A percentile compares a stretch with the other conserved stretches of the same genome.
phyloP scores from a whole-genome alignment of 2,329 filamentous ascomycete species.

The Peltaster fructicola region DNA sequence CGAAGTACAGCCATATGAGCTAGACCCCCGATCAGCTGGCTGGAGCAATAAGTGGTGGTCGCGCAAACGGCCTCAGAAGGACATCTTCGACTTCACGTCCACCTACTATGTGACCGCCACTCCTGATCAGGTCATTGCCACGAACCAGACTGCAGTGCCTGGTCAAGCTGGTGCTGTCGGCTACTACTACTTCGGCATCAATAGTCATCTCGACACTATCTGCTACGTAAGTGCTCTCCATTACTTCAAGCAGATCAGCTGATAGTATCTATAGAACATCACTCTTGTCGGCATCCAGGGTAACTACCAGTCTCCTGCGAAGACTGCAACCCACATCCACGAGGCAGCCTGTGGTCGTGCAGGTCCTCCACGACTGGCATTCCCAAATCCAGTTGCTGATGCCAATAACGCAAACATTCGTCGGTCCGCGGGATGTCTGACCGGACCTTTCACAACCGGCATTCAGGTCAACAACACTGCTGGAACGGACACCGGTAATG shows the following conservation, averaged over 20 bases:
- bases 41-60: no score
- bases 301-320: constrained; percentile 32
- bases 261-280: no score
- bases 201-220: constrained; percentile 26
- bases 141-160: constrained; percentile 15
- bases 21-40: no score
- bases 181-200: constrained; percentile 36
- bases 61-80: no score
- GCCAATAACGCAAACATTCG: constrained; percentile 20
- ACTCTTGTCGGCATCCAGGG: constrained; percentile 32
- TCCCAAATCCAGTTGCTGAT: constrained; percentile 28
- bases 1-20: no score
- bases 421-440: constrained; percentile 25
- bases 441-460: constrained; percentile 28
- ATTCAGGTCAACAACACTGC: constrained; percentile 19
- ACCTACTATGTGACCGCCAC: constrained; percentile 31
- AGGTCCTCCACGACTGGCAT: constrained; percentile 35
- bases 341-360: constrained; percentile 27
- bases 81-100: constrained; percentile 32
- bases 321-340: constrained; percentile 39
- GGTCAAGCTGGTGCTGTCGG: constrained; percentile 24
- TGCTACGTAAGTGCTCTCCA: constrained; percentile 35
- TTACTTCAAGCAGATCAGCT: constrained; percentile 36
- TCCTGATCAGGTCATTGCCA: constrained; percentile 33
- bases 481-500: constrained; percentile 27